Evolutionary conservation across 192 early-diverging fungal genomes (phyloP), one percentile per base, ranked within the genome.

Genomic region (Entophlyctis luteolus): DNA sequence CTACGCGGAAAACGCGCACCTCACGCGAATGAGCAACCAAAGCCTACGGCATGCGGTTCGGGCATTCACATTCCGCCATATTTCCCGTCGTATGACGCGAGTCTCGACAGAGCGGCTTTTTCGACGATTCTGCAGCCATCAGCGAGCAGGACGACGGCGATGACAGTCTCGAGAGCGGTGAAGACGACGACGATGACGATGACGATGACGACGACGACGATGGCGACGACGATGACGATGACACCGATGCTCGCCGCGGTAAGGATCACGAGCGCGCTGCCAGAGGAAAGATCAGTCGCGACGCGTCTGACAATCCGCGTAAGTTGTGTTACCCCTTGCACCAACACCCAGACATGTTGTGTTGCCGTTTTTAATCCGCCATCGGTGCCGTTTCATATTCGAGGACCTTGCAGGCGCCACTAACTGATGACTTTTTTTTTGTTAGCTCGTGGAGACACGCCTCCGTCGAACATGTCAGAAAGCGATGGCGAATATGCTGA

Each of bases 401-500:
- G 22, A 20, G 8, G 20, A n/a, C 55, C 6, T n/a, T n/a, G n/a
- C n/a, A n/a, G 12, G 29, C 37, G 31, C 8, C 6, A 46, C 0
- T 29, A 0, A 0, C 27, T 6, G n/a, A n/a, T n/a, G n/a, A n/a
- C n/a, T n/a, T n/a, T 18, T 12, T 22, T 55, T 42, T n/a, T 31
- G 14, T 12, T 36, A 66, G 56, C 53, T 4, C 38, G 76, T 59
- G 81, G 81, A 5, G 81, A 82, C 65, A 77, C 67, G 2, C 81
- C 78, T 1, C 81, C 81, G 3, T 78, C 78, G 12, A 73, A 73
- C 37, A 55, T 82, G 48, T 72, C 78, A 6, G 72, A 73, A 16
- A 73, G 75, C 39, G 78, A 80, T 12, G 78, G 75, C 16, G 81
- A 77, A n/a, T 80, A 80, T 36, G 76, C 72, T 23, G 62, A 81